Evolutionary conservation across 73 alveolate species (phyloP), one percentile per base, ranked within the genome.

Genomic region (Stentor roeselii): DNA sequence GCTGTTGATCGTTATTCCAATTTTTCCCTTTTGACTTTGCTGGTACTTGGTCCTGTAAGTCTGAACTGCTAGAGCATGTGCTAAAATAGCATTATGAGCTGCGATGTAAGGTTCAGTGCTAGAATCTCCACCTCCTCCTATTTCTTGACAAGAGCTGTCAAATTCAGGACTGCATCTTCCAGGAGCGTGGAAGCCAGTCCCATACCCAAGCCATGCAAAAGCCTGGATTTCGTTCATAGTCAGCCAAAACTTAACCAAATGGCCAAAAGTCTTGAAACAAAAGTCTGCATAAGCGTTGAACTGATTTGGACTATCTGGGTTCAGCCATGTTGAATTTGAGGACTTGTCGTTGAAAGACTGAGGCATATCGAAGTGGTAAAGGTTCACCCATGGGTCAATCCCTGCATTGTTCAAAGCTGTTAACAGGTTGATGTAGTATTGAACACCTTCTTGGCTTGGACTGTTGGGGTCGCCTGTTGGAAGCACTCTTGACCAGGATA

Each of bases 121-220:
- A 31, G 89, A 74, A 42, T 83, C 34, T 3, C 89, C 89, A 75
- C 89, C 89, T 30, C 89, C 89, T 3, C 89, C 89, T 39, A n/a
- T 78, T 15, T 74, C 14, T 75, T 14, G 27, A 84, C 89, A 83
- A 15, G 21, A 15, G 36, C n/a, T 30, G 4, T 41, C 21, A 21
- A 75, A 21, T 84, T 84, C 6, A 84, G 89, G 37, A 84, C n/a
- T n/a, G n/a, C n/a, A n/a, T n/a, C n/a, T n/a, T n/a, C n/a, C n/a
- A n/a, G n/a, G n/a, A n/a, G n/a, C 89, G 42, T 60, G 84, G 14
- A 36, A 40, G 3, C 89, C 89, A 11, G 39, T 37, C 15, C 89
- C 89, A 83, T 83, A 83, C 3, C 84, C 89, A 3, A 83, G 76
- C 89, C 89, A 83, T 15, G 89, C 75, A 40, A 60, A 83, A 3